Percentiles rank a stretch among this genome's conserved stretches.
These are phyloP conservation scores for Suhomyces sp. DNA, from an alignment of 805 yeast genomes.

Conservation along the genomic window DNA sequence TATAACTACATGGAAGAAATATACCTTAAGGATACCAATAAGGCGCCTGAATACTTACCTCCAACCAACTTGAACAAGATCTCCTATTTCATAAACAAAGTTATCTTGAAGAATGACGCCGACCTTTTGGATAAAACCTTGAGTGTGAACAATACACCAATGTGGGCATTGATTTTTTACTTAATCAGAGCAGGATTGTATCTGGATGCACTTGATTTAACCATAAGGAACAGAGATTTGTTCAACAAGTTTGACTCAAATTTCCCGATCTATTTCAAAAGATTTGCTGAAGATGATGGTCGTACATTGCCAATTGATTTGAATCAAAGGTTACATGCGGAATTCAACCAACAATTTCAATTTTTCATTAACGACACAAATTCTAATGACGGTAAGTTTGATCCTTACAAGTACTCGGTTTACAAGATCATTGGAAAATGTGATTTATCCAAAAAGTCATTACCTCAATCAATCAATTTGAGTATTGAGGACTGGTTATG, in stretches of 20 bases:
- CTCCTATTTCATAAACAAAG: constrained; percentile 50
- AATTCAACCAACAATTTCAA: constrained; percentile 82
- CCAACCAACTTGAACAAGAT: constrained; percentile 68
- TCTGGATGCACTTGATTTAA: constrained; percentile 73
- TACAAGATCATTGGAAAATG: constrained; percentile 94
- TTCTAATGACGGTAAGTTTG: constrained; percentile 50
- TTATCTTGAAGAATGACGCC: constrained; percentile 31
- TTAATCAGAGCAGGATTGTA: constrained; percentile 80
- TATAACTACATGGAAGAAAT: constrained; percentile 68
- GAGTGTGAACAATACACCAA: constrained; percentile 74
- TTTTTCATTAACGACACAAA: constrained; percentile 45
- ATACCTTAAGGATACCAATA: constrained; percentile 54
- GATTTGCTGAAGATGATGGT: constrained; percentile 55
- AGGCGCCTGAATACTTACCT: constrained; percentile 46
- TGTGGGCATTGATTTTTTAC: constrained; percentile 93
- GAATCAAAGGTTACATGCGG: constrained; percentile 67
- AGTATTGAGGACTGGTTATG: constrained; percentile 97
- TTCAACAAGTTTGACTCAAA: constrained; percentile 84
- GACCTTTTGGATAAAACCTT: constrained; percentile 28
- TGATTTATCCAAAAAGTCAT: constrained; percentile 60
- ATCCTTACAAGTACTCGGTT: constrained; percentile 87
- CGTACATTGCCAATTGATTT: constrained; percentile 63
- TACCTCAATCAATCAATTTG: constrained; percentile 65
- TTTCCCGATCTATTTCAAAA: constrained; percentile 76
- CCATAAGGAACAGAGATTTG: constrained; percentile 60